Evolutionary conservation across 192 early-diverging fungal species (phyloP).

Genomic region (Gigaspora rosea): DNA sequence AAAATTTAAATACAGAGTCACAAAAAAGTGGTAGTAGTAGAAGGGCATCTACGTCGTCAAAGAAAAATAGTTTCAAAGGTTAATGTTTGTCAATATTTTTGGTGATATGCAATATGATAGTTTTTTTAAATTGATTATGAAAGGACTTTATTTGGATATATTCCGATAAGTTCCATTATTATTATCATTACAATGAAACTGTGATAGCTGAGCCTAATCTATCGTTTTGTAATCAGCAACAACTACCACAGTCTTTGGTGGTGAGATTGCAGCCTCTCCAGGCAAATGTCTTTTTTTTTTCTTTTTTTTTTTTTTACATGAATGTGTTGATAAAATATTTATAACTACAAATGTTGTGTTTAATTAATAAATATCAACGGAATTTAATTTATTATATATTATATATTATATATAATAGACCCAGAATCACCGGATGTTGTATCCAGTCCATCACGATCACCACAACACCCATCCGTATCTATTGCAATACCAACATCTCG

Average conservation of each 20-base stretch:
- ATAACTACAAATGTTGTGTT: background rate
- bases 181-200: background rate
- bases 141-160: background rate
- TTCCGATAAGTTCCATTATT: background rate
- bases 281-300: background rate
- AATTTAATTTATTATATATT: background rate
- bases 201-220: slow-evolving; percentile 4
- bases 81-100: background rate
- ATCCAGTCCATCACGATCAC: slow-evolving; percentile 5
- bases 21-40: background rate
- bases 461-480: background rate
- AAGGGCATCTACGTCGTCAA: slow-evolving; percentile 15
- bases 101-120: background rate
- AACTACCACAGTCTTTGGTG: background rate
- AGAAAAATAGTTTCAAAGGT: slow-evolving; percentile 10
- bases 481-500: background rate
- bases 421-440: background rate
- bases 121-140: background rate
- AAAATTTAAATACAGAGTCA: background rate
- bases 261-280: slow-evolving; percentile 18
- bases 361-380: background rate
- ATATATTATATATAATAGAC: background rate
- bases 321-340: background rate
- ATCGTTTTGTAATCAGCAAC: slow-evolving; percentile 3
- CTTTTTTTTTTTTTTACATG: background rate